A percentile compares a stretch with the other conserved stretches of the same genome.
These are phyloP conservation scores for Sporothrix sp. DNA, from an alignment of 2,329 filamentous ascomycete species.

Conservation along the genomic window DNA sequence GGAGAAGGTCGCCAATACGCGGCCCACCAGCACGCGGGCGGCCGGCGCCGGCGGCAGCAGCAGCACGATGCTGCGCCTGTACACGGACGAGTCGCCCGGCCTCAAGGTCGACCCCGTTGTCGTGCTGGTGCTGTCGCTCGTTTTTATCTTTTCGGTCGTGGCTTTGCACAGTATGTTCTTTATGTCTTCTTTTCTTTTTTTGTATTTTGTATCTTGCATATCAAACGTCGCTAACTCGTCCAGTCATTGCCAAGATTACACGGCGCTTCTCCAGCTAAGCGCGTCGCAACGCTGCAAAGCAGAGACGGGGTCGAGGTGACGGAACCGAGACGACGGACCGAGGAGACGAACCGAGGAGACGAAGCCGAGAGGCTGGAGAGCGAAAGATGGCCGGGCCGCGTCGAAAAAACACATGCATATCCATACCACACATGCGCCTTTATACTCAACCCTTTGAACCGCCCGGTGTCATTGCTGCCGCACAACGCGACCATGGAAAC, in stretches of 20 bases:
- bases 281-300: not conserved
- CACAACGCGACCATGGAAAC: no score
- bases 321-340: not conserved
- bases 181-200: not conserved
- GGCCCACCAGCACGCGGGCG: conserved; percentile 83
- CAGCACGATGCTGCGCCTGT: conserved; percentile 94
- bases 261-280: conserved; percentile 23
- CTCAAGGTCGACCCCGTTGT: conserved; percentile 97
- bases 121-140: conserved; percentile 87
- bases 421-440: no score
- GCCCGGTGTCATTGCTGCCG: no score
- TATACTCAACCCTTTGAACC: no score
- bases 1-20: conserved; percentile 89
- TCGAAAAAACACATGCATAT: no score
- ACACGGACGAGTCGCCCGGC: conserved; percentile 96
- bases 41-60: conserved; percentile 92
- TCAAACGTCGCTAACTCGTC: not conserved
- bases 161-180: conserved; percentile 80
- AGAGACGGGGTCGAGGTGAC: not conserved
- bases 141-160: conserved; percentile 98
- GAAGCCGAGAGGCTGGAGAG: no score
- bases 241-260: conserved; percentile 22
- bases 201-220: not conserved
- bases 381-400: no score
- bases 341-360: not conserved